Conservation (phyloP, 805 yeast genomes). For the Metahyphopichia silvanorum region DNA sequence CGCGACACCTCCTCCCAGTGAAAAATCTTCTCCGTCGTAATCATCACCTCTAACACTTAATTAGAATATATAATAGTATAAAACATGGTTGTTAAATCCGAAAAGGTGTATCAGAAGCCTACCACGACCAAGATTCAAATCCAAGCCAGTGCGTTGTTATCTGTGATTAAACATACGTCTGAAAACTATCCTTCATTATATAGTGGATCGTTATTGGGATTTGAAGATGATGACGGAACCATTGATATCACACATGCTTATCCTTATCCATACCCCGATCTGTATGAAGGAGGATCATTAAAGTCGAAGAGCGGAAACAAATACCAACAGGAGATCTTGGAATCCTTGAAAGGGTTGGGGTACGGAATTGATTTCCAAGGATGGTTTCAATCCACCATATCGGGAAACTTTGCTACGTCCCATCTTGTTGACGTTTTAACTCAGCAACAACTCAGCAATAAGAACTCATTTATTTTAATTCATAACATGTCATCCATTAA, state of each 20-base stretch:
- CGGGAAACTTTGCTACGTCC: conserved; percentile 67
- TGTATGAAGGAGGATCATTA: conserved; percentile 59
- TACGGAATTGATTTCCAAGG: conserved; percentile 72
- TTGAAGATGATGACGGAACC: conserved; percentile 53
- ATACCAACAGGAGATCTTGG: conserved; percentile 67
- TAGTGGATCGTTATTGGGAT: conserved; percentile 74
- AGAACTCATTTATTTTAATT: conserved; percentile 55
- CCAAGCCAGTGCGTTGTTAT: conserved; percentile 52
- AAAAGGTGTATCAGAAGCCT: conserved; percentile 27
- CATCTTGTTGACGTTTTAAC: conserved; percentile 68
- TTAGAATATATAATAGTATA: conserved; percentile 42
- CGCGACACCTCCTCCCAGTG: too few relatives aligned
- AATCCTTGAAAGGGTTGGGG: conserved; percentile 58
- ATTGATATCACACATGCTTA: conserved; percentile 57
- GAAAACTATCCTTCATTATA: conserved; percentile 59
- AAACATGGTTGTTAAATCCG: conserved; percentile 23
- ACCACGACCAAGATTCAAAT: conserved; percentile 41
- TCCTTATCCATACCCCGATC: conserved; percentile 68
- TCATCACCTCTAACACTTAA: conserved; percentile 69
- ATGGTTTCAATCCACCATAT: conserved; percentile 70
- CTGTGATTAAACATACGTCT: conserved; percentile 64
- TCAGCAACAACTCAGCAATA: conserved; percentile 55
- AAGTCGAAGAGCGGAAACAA: conserved; percentile 58
- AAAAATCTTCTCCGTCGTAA: too few relatives aligned
- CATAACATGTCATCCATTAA: conserved; percentile 70